Evolutionary conservation across 192 early-diverging fungal genomes (phyloP), one percentile per base, ranked within the genome.

Genomic region (Umbelopsis vinacea): DNA sequence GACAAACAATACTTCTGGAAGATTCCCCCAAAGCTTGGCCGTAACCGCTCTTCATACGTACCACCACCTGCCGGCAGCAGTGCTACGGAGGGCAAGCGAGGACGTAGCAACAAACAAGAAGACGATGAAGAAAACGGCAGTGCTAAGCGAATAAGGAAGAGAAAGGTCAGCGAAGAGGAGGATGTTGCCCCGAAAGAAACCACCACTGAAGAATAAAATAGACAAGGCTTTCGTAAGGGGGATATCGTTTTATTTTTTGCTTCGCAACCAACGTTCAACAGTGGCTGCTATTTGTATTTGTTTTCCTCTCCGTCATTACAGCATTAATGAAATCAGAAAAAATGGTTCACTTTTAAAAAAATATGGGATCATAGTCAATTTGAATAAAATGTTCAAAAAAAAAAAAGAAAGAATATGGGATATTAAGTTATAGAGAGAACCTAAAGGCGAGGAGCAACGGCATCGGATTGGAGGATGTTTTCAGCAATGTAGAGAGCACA

Each of bases 1-100:
- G 85, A 84, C 52, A 81, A 80, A 38, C 77, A 78, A 76, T 86
- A 86, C 67, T 87, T 87, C 72, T 87, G 81, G 79, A 81, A 81
- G 57, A 87, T 87, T 69, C 85, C 85, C 37, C 85, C 85, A 45
- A 87, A 87, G 77, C 69, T 87, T 50, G 79, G 81, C 33, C 80
- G 81, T 53, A 79, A 87, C 40, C 81, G 85, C 43, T 54, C 52
- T 11, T 66, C 75, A 12, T 81, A 81, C 46, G 67, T 81, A 52
- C 79, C 79, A 47, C 72, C 79, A 12, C 79, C 74, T n/a, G 78
- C 73, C 21, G 15, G n/a, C 11, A 43, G 11, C 40, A 43, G 40
- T 6, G 11, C 63, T 22, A 45, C 46, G 26, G 52, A 47, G 6
- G 26, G 52, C 24, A 74, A 68, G 26, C 55, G 71, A 47, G 15